Evolutionary conservation across 176 grass and related monocot species (phyloP).

Genomic region (Carex myosuroides): DNA sequence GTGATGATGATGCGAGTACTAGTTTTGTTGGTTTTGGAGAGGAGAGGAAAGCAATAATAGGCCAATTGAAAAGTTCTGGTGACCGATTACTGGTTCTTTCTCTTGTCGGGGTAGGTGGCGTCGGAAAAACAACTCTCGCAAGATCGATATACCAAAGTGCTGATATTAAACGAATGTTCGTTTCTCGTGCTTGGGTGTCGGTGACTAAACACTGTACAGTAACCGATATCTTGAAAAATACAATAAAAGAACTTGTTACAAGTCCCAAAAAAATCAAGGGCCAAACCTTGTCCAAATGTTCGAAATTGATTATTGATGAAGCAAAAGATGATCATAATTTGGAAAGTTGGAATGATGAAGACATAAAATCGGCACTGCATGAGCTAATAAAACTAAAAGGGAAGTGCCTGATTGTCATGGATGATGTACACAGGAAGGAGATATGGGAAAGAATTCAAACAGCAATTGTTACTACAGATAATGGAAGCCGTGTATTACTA

Average conservation of each 20-base stretch:
- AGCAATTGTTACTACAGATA: constrained; percentile 15
- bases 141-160: neutral
- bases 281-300: constrained; percentile 10
- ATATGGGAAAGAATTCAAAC: constrained; percentile 21
- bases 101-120: constrained; percentile 8
- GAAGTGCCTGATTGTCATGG: constrained; percentile 24
- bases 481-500: constrained; percentile 19
- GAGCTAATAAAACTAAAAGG: constrained; percentile 27
- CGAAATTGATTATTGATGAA: constrained; percentile 16
- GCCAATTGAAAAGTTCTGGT: constrained; percentile 2
- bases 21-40: constrained; percentile 22
- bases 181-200: constrained; percentile 10
- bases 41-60: constrained; percentile 19
- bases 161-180: constrained; percentile 6
- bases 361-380: constrained; percentile 6
- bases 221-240: constrained; percentile 15
- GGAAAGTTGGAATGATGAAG: constrained; percentile 15
- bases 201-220: constrained; percentile 16
- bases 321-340: constrained; percentile 27
- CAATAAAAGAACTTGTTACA: constrained; percentile 5
- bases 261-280: constrained; percentile 25
- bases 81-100: constrained; percentile 17
- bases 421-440: constrained; percentile 25
- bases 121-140: constrained; percentile 23
- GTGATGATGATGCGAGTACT: neutral